Base-by-base conservation (phyloP, 2,329 filamentous ascomycete species). In the Colletotrichum destructivum region DNA sequence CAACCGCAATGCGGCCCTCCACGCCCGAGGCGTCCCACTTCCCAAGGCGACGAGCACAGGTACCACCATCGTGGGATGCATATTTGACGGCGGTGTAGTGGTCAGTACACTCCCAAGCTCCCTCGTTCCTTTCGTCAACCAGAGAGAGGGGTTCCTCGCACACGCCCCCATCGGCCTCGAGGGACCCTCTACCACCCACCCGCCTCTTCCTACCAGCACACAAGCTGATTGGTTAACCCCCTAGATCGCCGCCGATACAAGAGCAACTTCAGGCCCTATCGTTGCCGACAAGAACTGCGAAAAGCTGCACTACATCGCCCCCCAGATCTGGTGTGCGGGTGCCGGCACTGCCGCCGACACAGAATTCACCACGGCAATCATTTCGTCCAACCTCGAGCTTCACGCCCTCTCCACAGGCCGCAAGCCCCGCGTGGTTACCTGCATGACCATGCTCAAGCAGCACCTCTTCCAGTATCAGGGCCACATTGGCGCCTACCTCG, bases 261-360 rank as follows among this genome's bases (percentile, higher is more conserved):
- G 96, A 90, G 96, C 96, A 75, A 99, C 96, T 57, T 97, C 94
- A 75, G 96, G 96, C 46, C 95, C 96, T 76, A 99, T 99, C 84
- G 96, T 99, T 78, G 97, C 97, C 84, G 96, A 99, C 90, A 99
- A 99, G 94, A 99, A 99, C 90, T 98, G 96, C 88, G 96, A 99
- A 87, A 99, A 99, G 88, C 92, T 99, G 75, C 96, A 99, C 87
- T 99, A 97, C 88, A 99, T 99, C 83, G 89, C 96, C 54, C 96
- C 96, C 72, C 95, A 98, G 84, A 99, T 99, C 85, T 99, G 96
- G 96, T 99, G 96, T 85, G 96, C 96, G 12, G 96, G 96, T 77
- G 97, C 96, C 77, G 96, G 97, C 83, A 99, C 96, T 62, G 96
- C 96, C 74, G 96, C 96, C 79, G 96, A 99, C 84, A 98, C 96